Evolutionary conservation across 345 rosid genomes (phyloP).

Genomic region (Acer yangbiense): DNA sequence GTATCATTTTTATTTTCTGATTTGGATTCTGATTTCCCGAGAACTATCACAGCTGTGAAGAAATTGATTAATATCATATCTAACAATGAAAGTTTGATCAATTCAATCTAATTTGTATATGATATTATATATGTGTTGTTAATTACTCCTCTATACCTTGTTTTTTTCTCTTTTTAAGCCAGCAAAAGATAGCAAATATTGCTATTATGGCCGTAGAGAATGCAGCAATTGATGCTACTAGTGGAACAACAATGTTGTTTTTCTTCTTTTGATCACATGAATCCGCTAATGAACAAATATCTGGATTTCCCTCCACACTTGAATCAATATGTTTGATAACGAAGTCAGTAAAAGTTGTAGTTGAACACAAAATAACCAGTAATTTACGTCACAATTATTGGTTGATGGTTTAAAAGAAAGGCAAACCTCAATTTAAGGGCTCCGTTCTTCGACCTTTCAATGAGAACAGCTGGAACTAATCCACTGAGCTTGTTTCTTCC

Average conservation of each 20-base stretch:
- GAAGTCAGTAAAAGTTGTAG: neutral
- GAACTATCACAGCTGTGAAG: neutral
- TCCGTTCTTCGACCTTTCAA: conserved; percentile 10
- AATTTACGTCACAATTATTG: too few species aligned
- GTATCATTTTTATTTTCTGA: neutral
- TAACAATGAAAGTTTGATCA: neutral
- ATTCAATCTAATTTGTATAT: too few species aligned
- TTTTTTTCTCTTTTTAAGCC: conserved; percentile 26
- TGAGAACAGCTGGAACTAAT: conserved; percentile 41
- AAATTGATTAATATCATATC: too few species aligned
- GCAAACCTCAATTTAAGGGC: conserved; percentile 10
- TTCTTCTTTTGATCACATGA: conserved; percentile 7
- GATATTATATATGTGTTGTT: too few species aligned
- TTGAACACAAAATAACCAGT: too few species aligned
- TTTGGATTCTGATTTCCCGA: neutral
- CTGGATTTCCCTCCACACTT: conserved; percentile 44
- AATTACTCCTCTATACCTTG: conserved; percentile 13
- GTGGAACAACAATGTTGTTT: conserved; percentile 33
- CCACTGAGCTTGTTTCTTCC: conserved; percentile 48
- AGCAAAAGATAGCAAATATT: conserved; percentile 11
- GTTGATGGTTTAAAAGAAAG: too few species aligned
- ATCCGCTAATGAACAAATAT: conserved; percentile 32
- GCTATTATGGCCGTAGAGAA: conserved; percentile 22
- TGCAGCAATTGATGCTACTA: conserved; percentile 33
- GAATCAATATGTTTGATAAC: neutral